These are phyloP conservation scores for Neurospora sp. DNA, from an alignment of 495 filamentous ascomycete genomes.

Conservation along the genomic window DNA sequence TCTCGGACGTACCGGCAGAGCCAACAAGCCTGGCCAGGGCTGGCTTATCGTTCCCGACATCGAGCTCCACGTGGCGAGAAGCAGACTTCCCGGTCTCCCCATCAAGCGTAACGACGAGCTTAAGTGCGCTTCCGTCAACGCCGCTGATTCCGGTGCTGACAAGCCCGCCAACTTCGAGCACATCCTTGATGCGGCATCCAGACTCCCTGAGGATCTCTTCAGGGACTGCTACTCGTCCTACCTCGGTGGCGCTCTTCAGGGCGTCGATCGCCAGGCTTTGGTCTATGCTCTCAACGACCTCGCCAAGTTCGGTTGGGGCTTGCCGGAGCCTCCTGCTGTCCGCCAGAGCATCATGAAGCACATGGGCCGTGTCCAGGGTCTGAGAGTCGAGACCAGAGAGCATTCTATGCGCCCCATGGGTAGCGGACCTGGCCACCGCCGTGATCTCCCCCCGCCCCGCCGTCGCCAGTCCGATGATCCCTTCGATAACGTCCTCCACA, in stretches of 20 bases:
- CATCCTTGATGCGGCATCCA: constrained; percentile 22
- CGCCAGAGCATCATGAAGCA: constrained; percentile 28
- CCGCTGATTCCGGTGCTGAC: constrained; percentile 20
- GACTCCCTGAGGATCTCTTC: constrained; percentile 24
- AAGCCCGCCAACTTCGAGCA: constrained; percentile 28
- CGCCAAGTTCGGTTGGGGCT: constrained; percentile 49
- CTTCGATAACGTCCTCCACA: neutral
- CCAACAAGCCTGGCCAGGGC: constrained; percentile 67
- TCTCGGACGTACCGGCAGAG: constrained; percentile 63
- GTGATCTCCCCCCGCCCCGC: neutral
- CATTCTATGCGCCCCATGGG: neutral
- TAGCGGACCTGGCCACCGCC: neutral
- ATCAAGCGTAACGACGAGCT: constrained; percentile 45
- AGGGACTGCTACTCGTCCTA: constrained; percentile 28
- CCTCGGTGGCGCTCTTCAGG: constrained; percentile 39
- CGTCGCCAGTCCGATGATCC: neutral
- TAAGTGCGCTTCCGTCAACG: constrained; percentile 39
- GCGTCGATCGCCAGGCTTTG: constrained; percentile 24
- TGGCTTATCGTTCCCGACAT: constrained; percentile 59
- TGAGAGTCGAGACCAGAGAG: constrained; percentile 36
- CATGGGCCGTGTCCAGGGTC: constrained; percentile 33
- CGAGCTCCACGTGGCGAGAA: constrained; percentile 42
- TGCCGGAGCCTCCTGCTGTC: constrained; percentile 47
- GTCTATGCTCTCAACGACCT: constrained; percentile 53
- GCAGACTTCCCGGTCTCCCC: constrained; percentile 52